Conservation (phyloP, 352 stramenopile genomes). For the Pythium phragmiticola region DNA sequence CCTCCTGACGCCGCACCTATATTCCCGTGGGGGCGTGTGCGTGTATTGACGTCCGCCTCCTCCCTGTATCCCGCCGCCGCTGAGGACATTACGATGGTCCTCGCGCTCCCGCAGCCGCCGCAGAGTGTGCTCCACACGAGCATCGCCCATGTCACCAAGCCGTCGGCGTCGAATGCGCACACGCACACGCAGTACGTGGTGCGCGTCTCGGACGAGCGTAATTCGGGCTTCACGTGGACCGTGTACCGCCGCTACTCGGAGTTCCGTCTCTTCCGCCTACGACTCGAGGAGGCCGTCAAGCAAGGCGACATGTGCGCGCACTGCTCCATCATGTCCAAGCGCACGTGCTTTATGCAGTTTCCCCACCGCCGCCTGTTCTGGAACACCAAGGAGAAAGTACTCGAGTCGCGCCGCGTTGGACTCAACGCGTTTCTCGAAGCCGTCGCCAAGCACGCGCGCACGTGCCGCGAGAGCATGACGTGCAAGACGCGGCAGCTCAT, state of each 20-base stretch:
- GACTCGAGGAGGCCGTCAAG: conserved; percentile 63
- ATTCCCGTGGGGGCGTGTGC: background rate
- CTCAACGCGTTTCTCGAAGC: conserved; percentile 78
- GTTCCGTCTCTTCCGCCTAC: conserved; percentile 73
- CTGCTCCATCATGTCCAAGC: conserved; percentile 79
- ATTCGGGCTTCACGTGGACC: conserved; percentile 65
- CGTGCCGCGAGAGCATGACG: conserved; percentile 62
- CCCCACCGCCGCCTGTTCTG: conserved; percentile 71
- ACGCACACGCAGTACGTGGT: conserved; percentile 83
- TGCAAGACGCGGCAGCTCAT: conserved; percentile 76
- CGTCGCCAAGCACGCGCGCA: conserved; percentile 74
- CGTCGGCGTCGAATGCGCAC: conserved; percentile 52
- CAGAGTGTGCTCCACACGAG: conserved; percentile 69
- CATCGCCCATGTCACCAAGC: conserved; percentile 79
- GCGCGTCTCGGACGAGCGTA: conserved; percentile 80
- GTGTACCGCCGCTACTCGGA: conserved; percentile 86
- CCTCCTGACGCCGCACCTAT: background rate
- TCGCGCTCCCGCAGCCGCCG: conserved; percentile 27
- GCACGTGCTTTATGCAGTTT: conserved; percentile 82
- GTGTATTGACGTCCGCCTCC: background rate
- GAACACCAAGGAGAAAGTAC: conserved; percentile 69
- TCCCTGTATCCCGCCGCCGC: background rate
- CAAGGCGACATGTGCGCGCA: conserved; percentile 65
- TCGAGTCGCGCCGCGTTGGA: conserved; percentile 69
- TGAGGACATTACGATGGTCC: conserved; percentile 14